A percentile compares a stretch with the other conserved stretches of the same genome.
Evolutionary conservation across 1,284 basidiomycete species (phyloP).

Genomic region (Moesziomyces sp.): DNA sequence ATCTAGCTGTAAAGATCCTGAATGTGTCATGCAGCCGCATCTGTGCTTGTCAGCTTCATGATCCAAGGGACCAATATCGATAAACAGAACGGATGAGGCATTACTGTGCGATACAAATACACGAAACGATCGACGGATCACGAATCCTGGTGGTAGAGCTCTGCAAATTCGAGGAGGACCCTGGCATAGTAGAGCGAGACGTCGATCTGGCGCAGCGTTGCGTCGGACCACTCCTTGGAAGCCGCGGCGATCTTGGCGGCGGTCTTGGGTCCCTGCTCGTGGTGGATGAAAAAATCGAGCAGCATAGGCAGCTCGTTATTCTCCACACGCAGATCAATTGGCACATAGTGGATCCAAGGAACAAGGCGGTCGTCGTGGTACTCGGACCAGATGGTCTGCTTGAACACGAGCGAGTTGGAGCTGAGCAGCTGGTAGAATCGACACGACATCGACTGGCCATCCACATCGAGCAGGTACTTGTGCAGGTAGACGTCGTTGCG

Average conservation of each 20-base stretch:
- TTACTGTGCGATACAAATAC: no score
- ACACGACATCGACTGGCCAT: slow-evolving; percentile 44
- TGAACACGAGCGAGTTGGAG: slow-evolving; percentile 33
- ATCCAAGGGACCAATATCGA: no score
- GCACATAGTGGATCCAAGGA: slow-evolving; percentile 43
- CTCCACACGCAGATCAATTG: slow-evolving; percentile 25
- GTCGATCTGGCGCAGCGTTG: slow-evolving; percentile 28
- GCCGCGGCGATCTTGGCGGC: slow-evolving; percentile 26
- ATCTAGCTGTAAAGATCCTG: no score
- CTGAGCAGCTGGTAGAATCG: slow-evolving; percentile 38
- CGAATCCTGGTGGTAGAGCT: slow-evolving; percentile 6
- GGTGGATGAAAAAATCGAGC: slow-evolving; percentile 37
- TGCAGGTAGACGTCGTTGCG: slow-evolving; percentile 10
- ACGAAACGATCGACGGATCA: no score
- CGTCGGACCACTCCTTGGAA: slow-evolving; percentile 20
- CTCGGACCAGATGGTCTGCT: slow-evolving; percentile 46
- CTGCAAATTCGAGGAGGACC: slow-evolving; percentile 32
- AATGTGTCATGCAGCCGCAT: no score
- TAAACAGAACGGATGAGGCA: no score
- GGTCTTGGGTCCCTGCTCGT: slow-evolving; percentile 15
- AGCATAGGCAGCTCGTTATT: slow-evolving; percentile 33
- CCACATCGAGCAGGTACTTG: slow-evolving; percentile 28
- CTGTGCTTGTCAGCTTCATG: no score
- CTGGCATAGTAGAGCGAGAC: slow-evolving; percentile 31
- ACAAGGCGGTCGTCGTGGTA: slow-evolving; percentile 38